Evolutionary conservation across 2,329 filamentous ascomycete species (phyloP).

Genomic region (Fusarium brevicatenulatum): DNA sequence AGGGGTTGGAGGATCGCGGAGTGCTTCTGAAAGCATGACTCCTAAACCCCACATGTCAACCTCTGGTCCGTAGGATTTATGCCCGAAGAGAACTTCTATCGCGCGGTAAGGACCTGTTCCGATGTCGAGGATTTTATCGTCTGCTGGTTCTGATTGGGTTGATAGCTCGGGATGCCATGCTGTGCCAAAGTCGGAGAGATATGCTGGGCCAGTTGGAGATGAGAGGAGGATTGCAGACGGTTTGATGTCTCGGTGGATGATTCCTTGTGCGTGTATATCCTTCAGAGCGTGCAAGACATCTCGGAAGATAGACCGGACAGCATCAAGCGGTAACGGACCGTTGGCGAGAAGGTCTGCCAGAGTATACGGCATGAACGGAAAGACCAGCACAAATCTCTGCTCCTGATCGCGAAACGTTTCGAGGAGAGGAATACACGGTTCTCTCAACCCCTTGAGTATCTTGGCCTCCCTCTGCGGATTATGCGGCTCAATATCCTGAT

Average conservation of each 20-base stretch:
- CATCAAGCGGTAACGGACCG: constrained; percentile 47
- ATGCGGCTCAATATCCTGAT: constrained; percentile 80
- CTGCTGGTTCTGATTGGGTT: constrained; percentile 70
- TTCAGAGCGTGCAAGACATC: constrained; percentile 77
- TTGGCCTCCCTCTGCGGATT: constrained; percentile 82
- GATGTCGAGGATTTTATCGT: constrained; percentile 87
- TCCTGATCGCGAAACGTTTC: constrained; percentile 78
- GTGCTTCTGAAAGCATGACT: constrained; percentile 82
- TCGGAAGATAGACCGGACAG: constrained; percentile 60
- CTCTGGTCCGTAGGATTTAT: constrained; percentile 74
- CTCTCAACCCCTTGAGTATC: constrained; percentile 71
- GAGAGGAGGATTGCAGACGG: constrained; percentile 86
- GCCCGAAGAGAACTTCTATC: constrained; percentile 89
- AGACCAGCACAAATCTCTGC: constrained; percentile 79
- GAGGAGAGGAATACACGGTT: constrained; percentile 72
- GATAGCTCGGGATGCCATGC: constrained; percentile 77
- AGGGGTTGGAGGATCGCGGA: constrained; percentile 62
- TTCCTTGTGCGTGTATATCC: constrained; percentile 76
- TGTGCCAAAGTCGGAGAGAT: constrained; percentile 91
- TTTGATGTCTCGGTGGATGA: constrained; percentile 95
- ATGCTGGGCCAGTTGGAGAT: constrained; percentile 74
- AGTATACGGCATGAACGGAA: constrained; percentile 83
- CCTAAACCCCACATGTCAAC: constrained; percentile 94
- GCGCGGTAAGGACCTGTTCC: constrained; percentile 92
- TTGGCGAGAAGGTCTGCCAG: constrained; percentile 73